Base-by-base conservation (phyloP, 768 basidiomycete genomes). In the Kwoniella botswanensis region DNA sequence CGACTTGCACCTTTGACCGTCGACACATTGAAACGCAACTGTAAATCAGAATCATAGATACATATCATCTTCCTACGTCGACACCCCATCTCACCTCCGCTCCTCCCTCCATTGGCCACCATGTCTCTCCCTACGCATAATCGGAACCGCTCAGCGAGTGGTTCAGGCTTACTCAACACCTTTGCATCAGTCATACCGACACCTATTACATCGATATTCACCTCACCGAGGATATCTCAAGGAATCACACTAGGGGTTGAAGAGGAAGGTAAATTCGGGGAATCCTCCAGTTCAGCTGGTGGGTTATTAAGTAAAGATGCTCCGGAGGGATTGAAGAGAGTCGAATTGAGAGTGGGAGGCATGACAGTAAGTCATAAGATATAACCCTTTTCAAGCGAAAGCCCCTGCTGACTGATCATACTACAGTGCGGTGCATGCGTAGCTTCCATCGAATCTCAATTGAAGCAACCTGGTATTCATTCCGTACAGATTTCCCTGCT, bases 401-500 rank as follows among this genome's bases (percentile, higher is more conserved):
- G 17, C 17, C 42, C 42, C 7, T 35, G 15, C 11, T 55, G 13
- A 62, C 75, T 78, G 44, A 24, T 15, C 54, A 26, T 35, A 4
- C 11, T 59, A 7, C 67, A 83, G 76, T 84, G 84, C 71, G 84
- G 84, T 10, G 84, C 84, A 21, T 84, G 84, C 70, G 84, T 84
- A 12, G 81, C 83, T 2, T 71, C 79, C 7, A 84, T 84, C 65
- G 84, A 84, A 69, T 65, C 65, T 3, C 75, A 78, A 57, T 73
- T 84, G n/a, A 61, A 70, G 17, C 93, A 95, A 82, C 85, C 89
- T n/a, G 97, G 97, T n/a, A 94, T 99, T 62, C 85, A 89, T 71
- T 92, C 91, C 12, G 85, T 97, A 71, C 93, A 94, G 80, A 94
- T 99, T n/a, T 95, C 95, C 24, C 87, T 99, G n/a, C 88, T 99